Conservation (phyloP, 192 early-diverging fungal species). For the Gryganskiella cystojenkinii region DNA sequence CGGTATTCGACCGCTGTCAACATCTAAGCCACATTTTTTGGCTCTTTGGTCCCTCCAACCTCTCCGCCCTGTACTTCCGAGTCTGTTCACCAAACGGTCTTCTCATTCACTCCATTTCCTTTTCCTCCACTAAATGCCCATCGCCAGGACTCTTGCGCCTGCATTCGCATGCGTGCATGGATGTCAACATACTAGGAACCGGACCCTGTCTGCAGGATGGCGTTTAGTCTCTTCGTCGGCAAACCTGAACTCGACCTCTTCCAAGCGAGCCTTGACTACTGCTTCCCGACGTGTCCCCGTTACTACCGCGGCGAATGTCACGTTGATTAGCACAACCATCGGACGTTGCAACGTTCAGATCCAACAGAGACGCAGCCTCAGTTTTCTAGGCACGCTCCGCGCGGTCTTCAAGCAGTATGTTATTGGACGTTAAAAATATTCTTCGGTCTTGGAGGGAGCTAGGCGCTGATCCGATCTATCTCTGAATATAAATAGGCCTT, state of each 20-base stretch:
- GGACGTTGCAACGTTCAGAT: slow-evolving; percentile 11
- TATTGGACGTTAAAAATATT: neutral
- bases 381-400: slow-evolving; percentile 39
- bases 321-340: neutral
- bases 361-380: slow-evolving; percentile 35
- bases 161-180: slow-evolving; percentile 24
- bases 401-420: slow-evolving; percentile 48
- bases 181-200: too few species aligned
- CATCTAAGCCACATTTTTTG: neutral
- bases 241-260: neutral
- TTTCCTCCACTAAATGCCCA: neutral
- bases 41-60: too few species aligned
- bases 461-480: too few species aligned
- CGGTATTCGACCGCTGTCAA: too few species aligned
- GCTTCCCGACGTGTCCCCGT: slow-evolving; percentile 20
- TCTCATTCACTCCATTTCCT: too few species aligned
- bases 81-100: too few species aligned
- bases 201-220: too few species aligned
- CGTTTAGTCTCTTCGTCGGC: too few species aligned
- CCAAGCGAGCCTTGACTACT: slow-evolving; percentile 5
- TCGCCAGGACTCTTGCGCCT: slow-evolving; percentile 9
- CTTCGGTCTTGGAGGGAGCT: neutral
- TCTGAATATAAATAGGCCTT: slow-evolving; percentile 11
- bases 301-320: neutral
- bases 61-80: too few species aligned